Conservation (phyloP, 2,329 filamentous ascomycete species). For the Neopestalotiopsis clavispora region DNA sequence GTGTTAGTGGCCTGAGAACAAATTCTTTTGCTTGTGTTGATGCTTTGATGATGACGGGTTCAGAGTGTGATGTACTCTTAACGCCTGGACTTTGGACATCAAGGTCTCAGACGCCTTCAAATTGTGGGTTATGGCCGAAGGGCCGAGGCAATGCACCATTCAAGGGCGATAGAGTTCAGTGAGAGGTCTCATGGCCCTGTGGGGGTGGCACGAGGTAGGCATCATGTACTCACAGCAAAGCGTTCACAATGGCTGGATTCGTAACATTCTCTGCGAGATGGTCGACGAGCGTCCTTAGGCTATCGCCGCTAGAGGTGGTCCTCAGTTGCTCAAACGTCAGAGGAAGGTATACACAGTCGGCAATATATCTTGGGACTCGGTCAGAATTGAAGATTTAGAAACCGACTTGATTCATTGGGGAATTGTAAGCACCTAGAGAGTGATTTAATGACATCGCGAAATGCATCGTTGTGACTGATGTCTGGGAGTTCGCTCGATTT, state of each 20-base stretch:
- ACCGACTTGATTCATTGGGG: not conserved
- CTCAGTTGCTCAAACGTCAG: conserved; percentile 76
- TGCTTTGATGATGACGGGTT: too few species aligned
- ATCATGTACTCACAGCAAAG: conserved; percentile 65
- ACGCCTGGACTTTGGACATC: not conserved
- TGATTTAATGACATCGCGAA: conserved; percentile 70
- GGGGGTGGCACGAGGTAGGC: not conserved
- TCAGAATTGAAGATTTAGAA: not conserved
- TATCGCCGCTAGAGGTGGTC: conserved; percentile 66
- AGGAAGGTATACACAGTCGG: conserved; percentile 66
- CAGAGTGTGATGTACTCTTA: too few species aligned
- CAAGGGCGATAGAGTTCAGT: not conserved
- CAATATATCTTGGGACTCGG: conserved; percentile 57
- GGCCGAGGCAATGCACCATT: not conserved
- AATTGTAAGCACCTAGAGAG: conserved; percentile 57
- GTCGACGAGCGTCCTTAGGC: conserved; percentile 62
- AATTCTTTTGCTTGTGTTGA: not conserved
- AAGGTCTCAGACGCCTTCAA: not conserved
- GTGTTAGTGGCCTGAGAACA: too few species aligned
- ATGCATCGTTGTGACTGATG: conserved; percentile 62
- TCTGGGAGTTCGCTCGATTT: conserved; percentile 51
- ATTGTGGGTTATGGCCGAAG: not conserved
- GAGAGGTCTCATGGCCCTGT: not conserved
- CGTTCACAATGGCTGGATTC: conserved; percentile 74
- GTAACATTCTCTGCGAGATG: conserved; percentile 67